Base-by-base conservation (phyloP, 306 rosid species). In the Quercus alba region DNA sequence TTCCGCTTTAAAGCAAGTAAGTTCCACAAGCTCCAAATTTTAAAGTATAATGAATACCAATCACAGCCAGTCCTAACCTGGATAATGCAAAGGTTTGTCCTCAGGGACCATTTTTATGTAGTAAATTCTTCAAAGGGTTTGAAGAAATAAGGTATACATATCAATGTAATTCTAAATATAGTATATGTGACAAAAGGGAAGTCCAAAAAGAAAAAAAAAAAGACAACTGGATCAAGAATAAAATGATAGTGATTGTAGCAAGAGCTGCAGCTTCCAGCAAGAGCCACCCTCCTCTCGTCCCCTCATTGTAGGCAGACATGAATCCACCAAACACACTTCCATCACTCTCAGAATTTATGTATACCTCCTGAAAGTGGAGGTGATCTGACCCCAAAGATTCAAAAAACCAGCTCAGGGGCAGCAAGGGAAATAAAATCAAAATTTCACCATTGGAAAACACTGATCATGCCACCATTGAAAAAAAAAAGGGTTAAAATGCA, bases 361-460 rank as follows among this genome's bases (percentile, higher is more conserved):
- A 20, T 13, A 19, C 81, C 78, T 52, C 83, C 76, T 52, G 18
- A 67, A 30, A 26, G 64, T 23, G 77, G 77, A 73, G 78, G 79
- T 56, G 64, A 77, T 55, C 81, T 80, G 84, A 84, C 94, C 89
- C 91, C 91, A 75, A 86, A 89, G 89, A 84, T 82, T 84, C 79
- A 61, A 75, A 81, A 90, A 87, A 75, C 76, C 86, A 82, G 77
- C 90, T 77, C 84, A 79, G 91, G 90, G 87, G 88, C 86, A 62
- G 83, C 62, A 14, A 59, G 81, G 88, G 88, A 82, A 84, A 78
- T 54, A 78, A 82, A 21, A 76, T 26, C 79, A 90, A 90, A 89
- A 73, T 87, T 87, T 82, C 80, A 87, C 80, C 75, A 57, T 18
- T 44, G 75, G 28, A 52, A 79, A 81, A 84, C 87, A 79, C 74